phyloP scores from a whole-genome alignment of 148 eudicot species.

The Pouteria glomerata region DNA sequence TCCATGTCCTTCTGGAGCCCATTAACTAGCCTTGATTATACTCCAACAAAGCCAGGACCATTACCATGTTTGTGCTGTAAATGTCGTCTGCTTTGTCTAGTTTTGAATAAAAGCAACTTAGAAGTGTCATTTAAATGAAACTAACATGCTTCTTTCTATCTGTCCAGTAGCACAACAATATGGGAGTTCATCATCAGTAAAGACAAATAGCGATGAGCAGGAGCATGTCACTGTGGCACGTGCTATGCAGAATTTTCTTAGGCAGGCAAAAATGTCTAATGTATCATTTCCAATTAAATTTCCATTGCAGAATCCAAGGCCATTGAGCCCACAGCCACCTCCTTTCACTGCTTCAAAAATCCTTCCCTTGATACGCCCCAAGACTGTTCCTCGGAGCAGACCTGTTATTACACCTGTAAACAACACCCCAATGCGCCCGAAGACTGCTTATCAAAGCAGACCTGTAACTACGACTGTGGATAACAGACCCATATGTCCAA shows the following conservation, averaged over 20 bases:
- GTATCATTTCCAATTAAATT: slow-evolving; percentile 50
- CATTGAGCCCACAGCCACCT: slow-evolving; percentile 33
- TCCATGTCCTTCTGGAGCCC: too few relatives aligned
- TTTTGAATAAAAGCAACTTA: background rate
- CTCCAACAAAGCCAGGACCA: too few relatives aligned
- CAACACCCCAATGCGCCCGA: slow-evolving; percentile 17
- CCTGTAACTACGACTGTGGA: background rate
- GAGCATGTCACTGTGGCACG: slow-evolving; percentile 70
- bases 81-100: background rate
- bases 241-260: slow-evolving; percentile 50
- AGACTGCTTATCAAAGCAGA: slow-evolving; percentile 14
- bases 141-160: slow-evolving; percentile 18
- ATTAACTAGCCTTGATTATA: too few relatives aligned
- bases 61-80: background rate
- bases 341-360: slow-evolving; percentile 48
- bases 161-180: slow-evolving; percentile 53
- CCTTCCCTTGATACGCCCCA: slow-evolving; percentile 55
- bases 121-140: background rate
- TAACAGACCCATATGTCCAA: slow-evolving; percentile 15
- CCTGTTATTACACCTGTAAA: slow-evolving; percentile 16
- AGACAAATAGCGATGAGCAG: slow-evolving; percentile 45
- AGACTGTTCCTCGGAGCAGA: slow-evolving; percentile 28
- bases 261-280: slow-evolving; percentile 38
- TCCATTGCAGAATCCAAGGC: slow-evolving; percentile 40
- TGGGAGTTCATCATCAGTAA: slow-evolving; percentile 32